A percentile compares a stretch with the other conserved stretches of the same genome.
phyloP scores from a whole-genome alignment of 345 rosid genomes.

The Diplotaxis tenuifolia region DNA sequence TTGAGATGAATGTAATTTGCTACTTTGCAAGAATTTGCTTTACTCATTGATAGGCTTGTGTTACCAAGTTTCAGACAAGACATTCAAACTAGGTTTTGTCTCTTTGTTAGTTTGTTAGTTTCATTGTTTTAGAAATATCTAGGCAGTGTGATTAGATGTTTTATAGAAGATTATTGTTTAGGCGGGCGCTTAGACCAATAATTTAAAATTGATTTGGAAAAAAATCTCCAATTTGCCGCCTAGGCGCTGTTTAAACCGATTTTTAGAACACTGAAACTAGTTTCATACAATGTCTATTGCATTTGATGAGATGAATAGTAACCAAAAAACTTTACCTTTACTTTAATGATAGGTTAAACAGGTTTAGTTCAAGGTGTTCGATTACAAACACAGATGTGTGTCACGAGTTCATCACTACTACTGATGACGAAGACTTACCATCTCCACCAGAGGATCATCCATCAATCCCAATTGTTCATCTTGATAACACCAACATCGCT shows the following conservation, averaged over 20 bases:
- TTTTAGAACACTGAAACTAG: too few relatives aligned
- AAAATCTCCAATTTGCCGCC: too few relatives aligned
- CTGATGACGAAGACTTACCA: conserved; percentile 50
- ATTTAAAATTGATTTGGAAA: too few relatives aligned
- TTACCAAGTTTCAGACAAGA: not conserved
- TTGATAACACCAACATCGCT: conserved; percentile 52
- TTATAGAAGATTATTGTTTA: too few relatives aligned
- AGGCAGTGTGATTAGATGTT: too few relatives aligned
- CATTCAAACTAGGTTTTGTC: not conserved
- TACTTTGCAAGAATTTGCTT: not conserved
- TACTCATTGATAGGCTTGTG: conserved; percentile 35
- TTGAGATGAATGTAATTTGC: not conserved
- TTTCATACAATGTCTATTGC: not conserved
- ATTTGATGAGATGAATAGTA: not conserved
- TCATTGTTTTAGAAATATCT: too few relatives aligned
- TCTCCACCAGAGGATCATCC: conserved; percentile 42
- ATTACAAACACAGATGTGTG: conserved; percentile 57
- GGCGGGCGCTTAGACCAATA: too few relatives aligned
- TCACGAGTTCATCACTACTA: conserved; percentile 45
- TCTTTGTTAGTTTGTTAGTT: not conserved
- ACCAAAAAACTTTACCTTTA: not conserved
- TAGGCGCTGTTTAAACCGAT: too few relatives aligned
- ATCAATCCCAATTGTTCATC: conserved; percentile 65
- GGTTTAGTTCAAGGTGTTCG: conserved; percentile 56
- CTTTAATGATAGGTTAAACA: conserved; percentile 43